These are phyloP conservation scores for Mucor sp. DNA, from an alignment of 371 early-diverging fungal genomes.

Conservation along the genomic window DNA sequence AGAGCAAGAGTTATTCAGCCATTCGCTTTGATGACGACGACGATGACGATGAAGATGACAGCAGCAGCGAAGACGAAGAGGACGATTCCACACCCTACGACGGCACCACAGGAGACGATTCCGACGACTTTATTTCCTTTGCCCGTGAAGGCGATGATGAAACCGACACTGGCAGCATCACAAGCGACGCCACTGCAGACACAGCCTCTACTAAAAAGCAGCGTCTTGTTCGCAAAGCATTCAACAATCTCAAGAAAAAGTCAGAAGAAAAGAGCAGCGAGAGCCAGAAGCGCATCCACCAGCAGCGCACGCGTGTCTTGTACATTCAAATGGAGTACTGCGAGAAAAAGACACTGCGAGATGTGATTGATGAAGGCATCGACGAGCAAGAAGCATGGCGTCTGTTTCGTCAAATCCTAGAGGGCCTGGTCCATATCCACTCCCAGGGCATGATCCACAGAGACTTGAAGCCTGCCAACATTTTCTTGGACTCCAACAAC, in stretches of 20 bases:
- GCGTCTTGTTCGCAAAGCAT: constrained; percentile 9
- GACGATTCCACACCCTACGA: constrained; percentile 1
- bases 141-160: constrained; percentile 16
- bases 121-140: constrained; percentile 39
- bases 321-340: constrained; percentile 99
- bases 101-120: constrained; percentile 9
- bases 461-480: constrained; percentile 97
- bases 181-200: constrained; percentile 5
- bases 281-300: constrained; percentile 23
- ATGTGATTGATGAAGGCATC: constrained; percentile 85
- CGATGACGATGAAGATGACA: constrained; percentile 45
- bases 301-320: constrained; percentile 60
- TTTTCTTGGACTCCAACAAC: constrained; percentile 88
- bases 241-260: constrained; percentile 23
- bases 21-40: constrained; percentile 52
- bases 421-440: constrained; percentile 88
- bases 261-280: constrained; percentile 23
- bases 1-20: constrained; percentile 57
- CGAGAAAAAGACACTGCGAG: constrained; percentile 88
- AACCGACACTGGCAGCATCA: neutral
- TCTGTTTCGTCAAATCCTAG: constrained; percentile 80
- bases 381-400: constrained; percentile 70
- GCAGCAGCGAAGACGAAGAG: constrained; percentile 34
- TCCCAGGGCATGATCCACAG: constrained; percentile 94
- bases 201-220: constrained; percentile 16